These are phyloP conservation scores for Penicillium simplicissimum DNA, from an alignment of 495 filamentous ascomycete species.

Conservation along the genomic window DNA sequence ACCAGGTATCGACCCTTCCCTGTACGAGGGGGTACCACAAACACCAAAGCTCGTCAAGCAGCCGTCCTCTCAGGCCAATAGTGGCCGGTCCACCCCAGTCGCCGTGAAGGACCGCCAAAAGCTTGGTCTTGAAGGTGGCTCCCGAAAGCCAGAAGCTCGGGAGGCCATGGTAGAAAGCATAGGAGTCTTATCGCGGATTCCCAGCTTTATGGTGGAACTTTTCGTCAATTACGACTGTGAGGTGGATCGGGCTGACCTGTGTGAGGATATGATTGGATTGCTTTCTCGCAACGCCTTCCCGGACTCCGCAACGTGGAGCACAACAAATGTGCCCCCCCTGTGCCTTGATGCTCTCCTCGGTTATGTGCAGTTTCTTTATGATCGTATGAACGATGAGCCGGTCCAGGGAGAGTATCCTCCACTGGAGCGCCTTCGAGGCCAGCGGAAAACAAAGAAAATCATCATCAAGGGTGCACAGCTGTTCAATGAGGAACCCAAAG, in stretches of 20 bases:
- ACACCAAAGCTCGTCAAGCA: slow-evolving; percentile 83
- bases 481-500: slow-evolving; percentile 94
- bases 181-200: slow-evolving; percentile 85
- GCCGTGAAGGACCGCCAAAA: slow-evolving; percentile 92
- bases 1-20: slow-evolving; percentile 80
- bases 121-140: slow-evolving; percentile 89
- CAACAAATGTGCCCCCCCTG: slow-evolving; percentile 93
- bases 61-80: slow-evolving; percentile 71
- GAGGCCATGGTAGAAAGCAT: slow-evolving; percentile 99
- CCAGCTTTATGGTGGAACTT: slow-evolving; percentile 89
- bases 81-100: slow-evolving; percentile 88
- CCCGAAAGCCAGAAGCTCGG: slow-evolving; percentile 86
- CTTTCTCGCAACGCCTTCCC: slow-evolving; percentile 93
- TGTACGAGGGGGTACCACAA: slow-evolving; percentile 94
- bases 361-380: slow-evolving; percentile 87
- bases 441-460: slow-evolving; percentile 76
- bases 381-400: slow-evolving; percentile 74
- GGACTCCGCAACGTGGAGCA: slow-evolving; percentile 98
- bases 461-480: slow-evolving; percentile 86
- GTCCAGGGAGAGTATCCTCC: slow-evolving; percentile 67
- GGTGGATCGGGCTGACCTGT: slow-evolving; percentile 86
- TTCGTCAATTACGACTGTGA: slow-evolving; percentile 99
- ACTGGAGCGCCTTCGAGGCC: slow-evolving; percentile 59
- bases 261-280: slow-evolving; percentile 91
- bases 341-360: slow-evolving; percentile 90